Conservation (phyloP, 768 basidiomycete genomes). For the Boletus vinaceobasis region DNA sequence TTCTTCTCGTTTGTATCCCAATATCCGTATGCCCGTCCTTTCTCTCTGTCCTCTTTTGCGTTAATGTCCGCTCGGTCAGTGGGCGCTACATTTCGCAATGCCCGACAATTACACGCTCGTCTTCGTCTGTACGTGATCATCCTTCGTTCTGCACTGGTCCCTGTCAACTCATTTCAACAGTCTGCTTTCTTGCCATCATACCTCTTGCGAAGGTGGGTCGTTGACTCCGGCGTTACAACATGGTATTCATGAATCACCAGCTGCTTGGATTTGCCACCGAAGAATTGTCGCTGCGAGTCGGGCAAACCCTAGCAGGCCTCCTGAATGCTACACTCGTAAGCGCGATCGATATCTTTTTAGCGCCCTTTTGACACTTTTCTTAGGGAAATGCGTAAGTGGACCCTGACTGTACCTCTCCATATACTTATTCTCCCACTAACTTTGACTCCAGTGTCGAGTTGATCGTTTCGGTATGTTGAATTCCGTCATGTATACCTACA, state of each 20-base stretch:
- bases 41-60: neutral
- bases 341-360: neutral
- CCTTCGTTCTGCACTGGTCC: neutral
- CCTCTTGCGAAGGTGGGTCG: slow-evolving; percentile 69
- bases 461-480: slow-evolving; percentile 58
- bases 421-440: neutral
- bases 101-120: slow-evolving; percentile 54
- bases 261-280: slow-evolving; percentile 84
- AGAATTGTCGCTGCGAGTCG: slow-evolving; percentile 76
- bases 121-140: slow-evolving; percentile 62
- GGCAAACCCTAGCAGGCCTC: slow-evolving; percentile 79
- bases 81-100: slow-evolving; percentile 66
- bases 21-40: slow-evolving; percentile 46
- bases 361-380: neutral
- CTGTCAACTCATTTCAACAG: slow-evolving; percentile 33
- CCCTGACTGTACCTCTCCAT: neutral
- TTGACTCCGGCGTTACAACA: neutral
- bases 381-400: slow-evolving; percentile 32
- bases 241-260: slow-evolving; percentile 32
- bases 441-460: slow-evolving; percentile 43
- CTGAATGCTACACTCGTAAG: slow-evolving; percentile 80
- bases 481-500: neutral
- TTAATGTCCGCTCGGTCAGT: slow-evolving; percentile 40
- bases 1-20: slow-evolving; percentile 71
- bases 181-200: slow-evolving; percentile 78